phyloP scores from a whole-genome alignment of 1,284 basidiomycete species.

The Sporisorium reilianum region DNA sequence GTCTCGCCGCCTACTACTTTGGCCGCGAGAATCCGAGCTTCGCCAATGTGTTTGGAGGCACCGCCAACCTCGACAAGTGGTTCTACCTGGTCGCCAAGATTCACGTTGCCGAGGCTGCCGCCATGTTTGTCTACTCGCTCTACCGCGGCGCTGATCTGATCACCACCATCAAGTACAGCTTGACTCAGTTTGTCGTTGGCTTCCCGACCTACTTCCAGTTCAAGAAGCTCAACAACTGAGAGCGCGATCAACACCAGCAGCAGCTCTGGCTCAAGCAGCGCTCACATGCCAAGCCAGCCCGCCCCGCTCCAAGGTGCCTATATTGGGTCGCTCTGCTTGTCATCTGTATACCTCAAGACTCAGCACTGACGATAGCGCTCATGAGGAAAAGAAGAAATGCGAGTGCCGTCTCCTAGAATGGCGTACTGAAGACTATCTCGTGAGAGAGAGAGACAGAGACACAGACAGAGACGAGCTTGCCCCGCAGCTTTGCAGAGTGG shows the following conservation, averaged over 20 bases:
- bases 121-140: constrained; percentile 39
- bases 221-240: constrained; percentile 48
- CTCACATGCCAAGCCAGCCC: too few relatives aligned
- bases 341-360: too few relatives aligned
- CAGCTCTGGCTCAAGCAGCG: too few relatives aligned
- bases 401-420: too few relatives aligned
- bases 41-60: constrained; percentile 36
- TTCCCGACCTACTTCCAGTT: constrained; percentile 56
- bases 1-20: constrained; percentile 31
- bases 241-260: neutral
- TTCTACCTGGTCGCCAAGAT: constrained; percentile 23
- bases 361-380: too few relatives aligned
- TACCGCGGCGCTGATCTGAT: constrained; percentile 42
- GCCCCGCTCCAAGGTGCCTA: too few relatives aligned
- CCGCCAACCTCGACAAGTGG: constrained; percentile 37
- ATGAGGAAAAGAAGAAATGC: too few relatives aligned
- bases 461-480: too few relatives aligned
- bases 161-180: constrained; percentile 39
- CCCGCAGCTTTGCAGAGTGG: too few relatives aligned
- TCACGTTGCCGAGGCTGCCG: constrained; percentile 37
- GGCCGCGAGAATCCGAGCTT: constrained; percentile 35
- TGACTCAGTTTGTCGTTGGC: constrained; percentile 44
- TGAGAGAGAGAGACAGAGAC: too few relatives aligned
- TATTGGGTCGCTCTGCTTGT: too few relatives aligned
- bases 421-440: too few relatives aligned